phyloP scores from a whole-genome alignment of 352 stramenopile genomes.

The Thraustochytrium striatum region DNA sequence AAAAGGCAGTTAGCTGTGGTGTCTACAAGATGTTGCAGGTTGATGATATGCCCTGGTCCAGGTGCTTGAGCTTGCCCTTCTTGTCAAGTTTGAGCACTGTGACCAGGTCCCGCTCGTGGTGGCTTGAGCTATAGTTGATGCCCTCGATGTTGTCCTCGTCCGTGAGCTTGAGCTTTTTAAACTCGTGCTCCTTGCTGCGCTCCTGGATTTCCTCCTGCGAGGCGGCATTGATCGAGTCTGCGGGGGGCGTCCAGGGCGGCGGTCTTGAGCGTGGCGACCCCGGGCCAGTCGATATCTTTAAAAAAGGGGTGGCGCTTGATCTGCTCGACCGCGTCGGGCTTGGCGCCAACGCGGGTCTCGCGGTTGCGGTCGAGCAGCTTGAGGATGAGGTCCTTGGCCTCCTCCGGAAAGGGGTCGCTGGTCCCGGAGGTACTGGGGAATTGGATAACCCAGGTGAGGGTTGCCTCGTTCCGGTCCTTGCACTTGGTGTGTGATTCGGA shows the following conservation, averaged over 20 bases:
- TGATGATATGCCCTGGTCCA: too few species aligned
- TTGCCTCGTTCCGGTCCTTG: constrained; percentile 74
- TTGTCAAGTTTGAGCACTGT: constrained; percentile 70
- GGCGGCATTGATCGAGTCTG: constrained; percentile 46
- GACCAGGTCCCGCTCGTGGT: constrained; percentile 55
- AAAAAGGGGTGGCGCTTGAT: constrained; percentile 75
- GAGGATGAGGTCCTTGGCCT: constrained; percentile 70
- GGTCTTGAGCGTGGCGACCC: constrained; percentile 53
- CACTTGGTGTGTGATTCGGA: constrained; percentile 81
- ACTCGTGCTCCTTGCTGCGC: constrained; percentile 48
- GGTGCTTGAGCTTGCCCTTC: constrained; percentile 19
- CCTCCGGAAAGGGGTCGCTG: constrained; percentile 70
- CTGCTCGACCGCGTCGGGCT: constrained; percentile 50
- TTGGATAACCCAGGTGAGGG: constrained; percentile 61
- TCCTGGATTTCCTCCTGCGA: constrained; percentile 40
- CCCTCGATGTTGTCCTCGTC: constrained; percentile 38
- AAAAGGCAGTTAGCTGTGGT: constrained; percentile 5
- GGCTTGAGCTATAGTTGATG: constrained; percentile 21
- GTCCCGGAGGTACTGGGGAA: constrained; percentile 58
- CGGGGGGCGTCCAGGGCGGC: constrained; percentile 28
- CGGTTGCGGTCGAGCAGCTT: constrained; percentile 70
- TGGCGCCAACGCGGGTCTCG: constrained; percentile 66
- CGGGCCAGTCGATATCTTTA: constrained; percentile 66
- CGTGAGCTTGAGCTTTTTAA: constrained; percentile 47
- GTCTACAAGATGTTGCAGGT: background rate